Percentiles rank a stretch among this genome's conserved stretches.
Conservation (phyloP, 2,329 filamentous ascomycete genomes). For the Aquanectria penicillioides region DNA sequence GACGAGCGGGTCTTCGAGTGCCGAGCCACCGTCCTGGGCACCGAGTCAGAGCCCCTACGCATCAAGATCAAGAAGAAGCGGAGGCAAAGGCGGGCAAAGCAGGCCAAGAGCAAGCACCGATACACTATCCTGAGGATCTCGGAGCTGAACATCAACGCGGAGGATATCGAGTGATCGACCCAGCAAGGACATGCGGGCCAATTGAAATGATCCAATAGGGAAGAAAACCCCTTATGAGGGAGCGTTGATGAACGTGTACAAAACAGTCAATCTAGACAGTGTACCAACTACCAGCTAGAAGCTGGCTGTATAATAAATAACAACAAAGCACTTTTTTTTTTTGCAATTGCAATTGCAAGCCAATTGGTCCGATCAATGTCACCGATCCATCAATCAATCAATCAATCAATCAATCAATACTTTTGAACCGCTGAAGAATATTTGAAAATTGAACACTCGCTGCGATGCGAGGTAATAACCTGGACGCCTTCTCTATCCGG, state of each 20-base stretch:
- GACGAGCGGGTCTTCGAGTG: conserved; percentile 88
- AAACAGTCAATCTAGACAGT: conserved; percentile 38
- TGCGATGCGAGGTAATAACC: conserved; percentile 19
- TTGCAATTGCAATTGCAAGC: too few species aligned
- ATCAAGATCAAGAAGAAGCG: conserved; percentile 84
- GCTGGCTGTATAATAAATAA: conserved; percentile 45
- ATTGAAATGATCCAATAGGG: conserved; percentile 13
- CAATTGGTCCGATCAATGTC: too few species aligned
- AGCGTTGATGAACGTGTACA: conserved; percentile 34
- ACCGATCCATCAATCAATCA: too few species aligned
- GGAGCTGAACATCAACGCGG: conserved; percentile 74
- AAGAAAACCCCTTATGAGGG: conserved; percentile 19
- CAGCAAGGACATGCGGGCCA: conserved; percentile 14
- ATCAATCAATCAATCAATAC: too few species aligned
- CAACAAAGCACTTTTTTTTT: conserved; percentile 34
- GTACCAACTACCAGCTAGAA: conserved; percentile 40
- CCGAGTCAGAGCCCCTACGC: conserved; percentile 82
- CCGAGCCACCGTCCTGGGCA: conserved; percentile 83
- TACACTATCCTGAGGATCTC: conserved; percentile 88
- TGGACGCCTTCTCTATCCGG: conserved; percentile 33
- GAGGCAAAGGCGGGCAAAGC: conserved; percentile 77
- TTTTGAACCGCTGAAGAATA: conserved; percentile 33
- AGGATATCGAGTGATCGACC: conserved; percentile 49
- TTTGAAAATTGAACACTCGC: conserved; percentile 33
- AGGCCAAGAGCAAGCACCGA: conserved; percentile 87